phyloP scores from a whole-genome alignment of 371 early-diverging fungal genomes.

The Lichtheimia corymbifera region DNA sequence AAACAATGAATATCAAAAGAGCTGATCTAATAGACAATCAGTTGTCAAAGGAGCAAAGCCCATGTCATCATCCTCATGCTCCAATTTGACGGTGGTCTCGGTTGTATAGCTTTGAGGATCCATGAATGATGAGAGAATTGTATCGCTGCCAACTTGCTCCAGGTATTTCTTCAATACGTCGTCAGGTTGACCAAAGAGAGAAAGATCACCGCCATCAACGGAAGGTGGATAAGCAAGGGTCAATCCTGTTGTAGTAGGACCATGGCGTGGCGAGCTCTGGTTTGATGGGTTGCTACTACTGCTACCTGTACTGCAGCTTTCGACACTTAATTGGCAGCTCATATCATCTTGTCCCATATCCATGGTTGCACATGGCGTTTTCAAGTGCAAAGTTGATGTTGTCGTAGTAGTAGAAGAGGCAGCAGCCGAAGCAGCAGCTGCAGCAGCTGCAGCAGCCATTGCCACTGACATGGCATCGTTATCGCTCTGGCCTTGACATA shows the following conservation, averaged over 20 bases:
- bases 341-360: conserved; percentile 12
- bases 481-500: conserved; percentile 7
- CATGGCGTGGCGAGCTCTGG: conserved; percentile 21
- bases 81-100: not conserved
- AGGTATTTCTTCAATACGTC: conserved; percentile 10
- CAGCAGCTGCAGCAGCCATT: conserved; percentile 12
- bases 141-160: conserved; percentile 1
- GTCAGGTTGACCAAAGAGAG: conserved; percentile 14
- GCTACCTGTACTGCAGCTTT: conserved; percentile 11
- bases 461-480: conserved; percentile 1
- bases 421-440: conserved; percentile 9
- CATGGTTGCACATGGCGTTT: not conserved
- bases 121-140: not conserved
- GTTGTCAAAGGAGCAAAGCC: not conserved
- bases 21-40: conserved; percentile 7
- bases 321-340: conserved; percentile 17
- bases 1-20: conserved; percentile 5
- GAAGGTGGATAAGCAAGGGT: not conserved
- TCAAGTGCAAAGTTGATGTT: too few species aligned
- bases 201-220: not conserved
- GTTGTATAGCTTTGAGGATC: conserved; percentile 3
- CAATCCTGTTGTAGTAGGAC: not conserved
- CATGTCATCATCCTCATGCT: conserved; percentile 1
- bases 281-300: conserved; percentile 15
- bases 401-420: conserved; percentile 5